These are phyloP conservation scores for Diospyros lotus DNA, from an alignment of 148 eudicot genomes.

Conservation along the genomic window DNA sequence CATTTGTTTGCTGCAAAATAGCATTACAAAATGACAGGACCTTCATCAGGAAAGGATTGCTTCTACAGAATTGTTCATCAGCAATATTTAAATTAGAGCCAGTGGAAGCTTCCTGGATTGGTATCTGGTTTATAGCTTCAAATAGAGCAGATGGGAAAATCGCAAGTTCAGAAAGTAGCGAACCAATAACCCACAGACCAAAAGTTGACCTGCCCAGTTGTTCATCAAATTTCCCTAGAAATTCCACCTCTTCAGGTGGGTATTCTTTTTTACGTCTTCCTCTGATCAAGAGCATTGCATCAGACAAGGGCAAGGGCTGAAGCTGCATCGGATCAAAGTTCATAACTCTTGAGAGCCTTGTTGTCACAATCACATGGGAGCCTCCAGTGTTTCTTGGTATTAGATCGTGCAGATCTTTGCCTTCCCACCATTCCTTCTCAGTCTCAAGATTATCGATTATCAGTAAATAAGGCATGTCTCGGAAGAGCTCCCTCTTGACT, in stretches of 20 bases:
- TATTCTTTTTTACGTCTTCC: conserved; percentile 69
- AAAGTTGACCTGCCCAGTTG: conserved; percentile 66
- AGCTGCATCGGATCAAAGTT: conserved; percentile 59
- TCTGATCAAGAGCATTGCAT: conserved; percentile 53
- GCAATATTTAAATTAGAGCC: conserved; percentile 22
- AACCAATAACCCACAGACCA: conserved; percentile 61
- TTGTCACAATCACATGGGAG: conserved; percentile 73
- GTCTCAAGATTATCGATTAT: conserved; percentile 75
- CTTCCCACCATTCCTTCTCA: conserved; percentile 94
- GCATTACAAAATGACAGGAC: conserved; percentile 52
- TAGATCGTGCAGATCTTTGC: conserved; percentile 71
- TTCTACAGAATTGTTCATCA: conserved; percentile 52
- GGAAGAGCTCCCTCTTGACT: conserved; percentile 68
- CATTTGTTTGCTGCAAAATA: conserved; percentile 53
- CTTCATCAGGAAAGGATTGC: conserved; percentile 57
- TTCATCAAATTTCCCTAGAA: conserved; percentile 52
- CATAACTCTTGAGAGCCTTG: conserved; percentile 68
- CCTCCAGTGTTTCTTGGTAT: conserved; percentile 85
- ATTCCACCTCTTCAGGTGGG: conserved; percentile 50
- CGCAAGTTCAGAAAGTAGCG: conserved; percentile 63
- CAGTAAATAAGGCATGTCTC: conserved; percentile 74
- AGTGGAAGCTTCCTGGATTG: conserved; percentile 32
- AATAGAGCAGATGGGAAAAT: conserved; percentile 64
- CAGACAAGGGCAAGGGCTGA: conserved; percentile 53
- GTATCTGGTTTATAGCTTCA: conserved; percentile 52